These are phyloP conservation scores for Nitzschia putrida DNA, from an alignment of 108 stramenopile species.

Conservation along the genomic window DNA sequence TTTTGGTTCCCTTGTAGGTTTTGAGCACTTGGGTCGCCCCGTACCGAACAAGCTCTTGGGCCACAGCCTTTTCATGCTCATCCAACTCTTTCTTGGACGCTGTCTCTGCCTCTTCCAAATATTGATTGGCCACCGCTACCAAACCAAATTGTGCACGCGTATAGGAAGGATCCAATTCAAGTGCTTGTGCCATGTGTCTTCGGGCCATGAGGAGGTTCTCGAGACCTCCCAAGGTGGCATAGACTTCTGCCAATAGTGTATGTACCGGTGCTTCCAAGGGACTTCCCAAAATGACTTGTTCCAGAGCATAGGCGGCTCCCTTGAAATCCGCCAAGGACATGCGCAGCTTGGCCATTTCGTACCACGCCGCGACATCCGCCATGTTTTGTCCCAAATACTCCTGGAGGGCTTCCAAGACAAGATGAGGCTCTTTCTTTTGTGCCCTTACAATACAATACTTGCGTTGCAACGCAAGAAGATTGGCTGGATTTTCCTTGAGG, in stretches of 20 bases:
- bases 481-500: slow-evolving; percentile 73
- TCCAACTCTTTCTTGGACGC: slow-evolving; percentile 50
- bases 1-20: slow-evolving; percentile 60
- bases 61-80: slow-evolving; percentile 65
- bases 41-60: slow-evolving; percentile 66
- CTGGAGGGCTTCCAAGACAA: slow-evolving; percentile 57
- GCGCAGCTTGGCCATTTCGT: slow-evolving; percentile 70
- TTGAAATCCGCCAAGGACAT: slow-evolving; percentile 64
- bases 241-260: slow-evolving; percentile 68
- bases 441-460: slow-evolving; percentile 75
- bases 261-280: slow-evolving; percentile 72
- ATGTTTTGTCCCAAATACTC: slow-evolving; percentile 60
- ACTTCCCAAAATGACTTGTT: slow-evolving; percentile 77
- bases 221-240: slow-evolving; percentile 68
- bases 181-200: slow-evolving; percentile 78
- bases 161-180: slow-evolving; percentile 69
- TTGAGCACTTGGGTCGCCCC: slow-evolving; percentile 60
- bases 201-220: slow-evolving; percentile 64
- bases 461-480: slow-evolving; percentile 71
- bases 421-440: slow-evolving; percentile 39
- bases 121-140: slow-evolving; percentile 64
- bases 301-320: slow-evolving; percentile 76
- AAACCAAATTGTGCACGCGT: slow-evolving; percentile 72
- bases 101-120: slow-evolving; percentile 56
- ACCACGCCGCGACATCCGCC: slow-evolving; percentile 73